Evolutionary conservation across 2,329 filamentous ascomycete genomes (phyloP), one percentile per base, ranked within the genome.

Genomic region (Aureobasidium namibiae): DNA sequence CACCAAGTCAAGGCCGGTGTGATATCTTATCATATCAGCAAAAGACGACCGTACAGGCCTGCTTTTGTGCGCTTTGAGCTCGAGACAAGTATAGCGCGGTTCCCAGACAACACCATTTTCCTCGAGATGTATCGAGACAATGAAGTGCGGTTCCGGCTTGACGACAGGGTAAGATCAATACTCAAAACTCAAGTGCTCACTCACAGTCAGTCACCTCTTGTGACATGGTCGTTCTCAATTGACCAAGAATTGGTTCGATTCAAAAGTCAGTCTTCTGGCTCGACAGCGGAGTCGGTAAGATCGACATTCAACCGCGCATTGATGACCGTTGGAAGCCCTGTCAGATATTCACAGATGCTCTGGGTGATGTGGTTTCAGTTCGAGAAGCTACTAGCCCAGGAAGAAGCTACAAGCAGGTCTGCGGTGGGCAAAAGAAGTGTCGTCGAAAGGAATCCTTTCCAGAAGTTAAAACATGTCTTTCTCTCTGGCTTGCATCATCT

Each of bases 21-120:
- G 0, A 72, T 96, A 1, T 82, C 84, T 61, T 73, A 83, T 62
- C 86, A 95, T 70, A 78, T 85, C 39, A 79, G 77, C 2, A 78
- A 79, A 62, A 82, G 74, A 56, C 83, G 82, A 3, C 80, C 86
- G 2, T 90, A 88, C 72, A 85, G 86, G 56, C 87, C 89, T 4
- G 75, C 78, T 0, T 78, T 85, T 18, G 71, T 95, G 34, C 85
- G 88, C 44, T 73, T 79, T 8, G 75, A 85, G 13, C 74, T 96
- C 0, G 73, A 76, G 4, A 73, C 77, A 2, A 88, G 86, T 62
- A 76, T 94, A 23, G 65, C 67, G 0, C 69, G 75, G 7, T 95
- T 91, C 69, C 90, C 91, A 0, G 77, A 78, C 50, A 96, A 96
- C 73, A 88, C 84, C 1, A 78, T 90, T 6, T 86, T 96, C 62